Base-by-base conservation (phyloP, 108 stramenopile species). In the Ochromonas danica region DNA sequence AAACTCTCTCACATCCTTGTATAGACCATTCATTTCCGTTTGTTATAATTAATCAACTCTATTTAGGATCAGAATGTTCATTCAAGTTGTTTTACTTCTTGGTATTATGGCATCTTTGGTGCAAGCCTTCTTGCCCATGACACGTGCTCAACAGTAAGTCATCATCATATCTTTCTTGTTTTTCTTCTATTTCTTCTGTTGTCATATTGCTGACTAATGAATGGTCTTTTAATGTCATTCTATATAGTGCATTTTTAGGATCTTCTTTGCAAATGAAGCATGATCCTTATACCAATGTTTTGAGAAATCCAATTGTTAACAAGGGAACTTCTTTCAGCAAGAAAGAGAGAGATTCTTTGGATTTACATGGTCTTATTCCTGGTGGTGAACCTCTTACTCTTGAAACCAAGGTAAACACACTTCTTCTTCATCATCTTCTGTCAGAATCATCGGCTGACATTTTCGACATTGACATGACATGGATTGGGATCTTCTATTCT, bases 401-500 rank as follows among this genome's bases (percentile, higher is more conserved):
- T 81, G 87, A 88, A 39, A 62, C 84, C 77, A 85, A 88, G 84
- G 82, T 82, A 25, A 17, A n/a, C n/a, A n/a, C n/a, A n/a, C n/a
- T n/a, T n/a, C n/a, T n/a, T n/a, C n/a, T n/a, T n/a, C 22, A 39
- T 30, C 28, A 42, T 81, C 86, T 71, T 91, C 94, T 27, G 84
- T 95, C 0, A 82, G 91, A 27, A 85, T 95, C 62, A 90, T 93
- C 30, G 94, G 94, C 1, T 86, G 93, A 0, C 80, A 93, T 35
- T 93, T 93, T 25, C 90, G 89, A 27, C 86, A 90, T 0, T 70
- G 85, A 77, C 81, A 87, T 61, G 91, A 90, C 71, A 75, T 91
- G 83, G 80, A 86, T 17, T 83, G 85, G 35, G 79, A 88, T 85
- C 65, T 84, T n/a, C n/a, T n/a, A n/a, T n/a, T n/a, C n/a, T n/a